Conservation (phyloP, 345 rosid genomes). For the Hibiscus mutabilis region DNA sequence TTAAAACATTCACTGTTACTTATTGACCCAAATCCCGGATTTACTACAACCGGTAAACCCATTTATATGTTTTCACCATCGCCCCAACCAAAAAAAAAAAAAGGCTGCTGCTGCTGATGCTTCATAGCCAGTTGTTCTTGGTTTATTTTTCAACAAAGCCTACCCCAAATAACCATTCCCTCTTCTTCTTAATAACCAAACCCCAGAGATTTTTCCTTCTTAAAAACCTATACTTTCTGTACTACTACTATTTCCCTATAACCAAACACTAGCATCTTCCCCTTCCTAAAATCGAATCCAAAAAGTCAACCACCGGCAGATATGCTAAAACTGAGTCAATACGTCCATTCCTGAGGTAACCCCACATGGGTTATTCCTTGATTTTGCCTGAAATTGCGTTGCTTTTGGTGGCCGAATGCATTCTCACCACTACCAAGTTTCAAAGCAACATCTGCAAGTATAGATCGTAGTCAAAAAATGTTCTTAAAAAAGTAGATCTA, state of each 20-base stretch:
- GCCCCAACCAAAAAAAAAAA: slow-evolving; percentile 22
- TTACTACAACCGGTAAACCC: neutral
- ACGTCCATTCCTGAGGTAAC: slow-evolving; percentile 74
- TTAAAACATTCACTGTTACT: neutral
- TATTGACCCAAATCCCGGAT: slow-evolving; percentile 6
- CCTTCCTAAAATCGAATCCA: slow-evolving; percentile 8
- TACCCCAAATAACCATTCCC: slow-evolving; percentile 21
- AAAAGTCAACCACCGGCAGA: neutral
- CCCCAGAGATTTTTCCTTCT: neutral
- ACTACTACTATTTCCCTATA: neutral
- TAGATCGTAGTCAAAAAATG: neutral
- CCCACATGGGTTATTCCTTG: slow-evolving; percentile 26
- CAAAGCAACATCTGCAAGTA: slow-evolving; percentile 18
- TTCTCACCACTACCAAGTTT: slow-evolving; percentile 16
- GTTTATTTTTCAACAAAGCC: slow-evolving; percentile 16
- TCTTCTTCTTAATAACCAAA: too few species aligned
- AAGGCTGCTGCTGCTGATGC: slow-evolving; percentile 13
- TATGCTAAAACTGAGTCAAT: slow-evolving; percentile 25
- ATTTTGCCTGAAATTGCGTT: slow-evolving; percentile 24
- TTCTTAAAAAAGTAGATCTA: neutral
- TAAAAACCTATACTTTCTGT: neutral
- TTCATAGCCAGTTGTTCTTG: neutral
- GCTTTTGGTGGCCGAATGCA: slow-evolving; percentile 19
- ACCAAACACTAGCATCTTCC: neutral
- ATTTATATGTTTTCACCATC: neutral